These are phyloP conservation scores for Ophiocordyceps camponoti-leonardi DNA, from an alignment of 2,329 filamentous ascomycete genomes.

Conservation along the genomic window DNA sequence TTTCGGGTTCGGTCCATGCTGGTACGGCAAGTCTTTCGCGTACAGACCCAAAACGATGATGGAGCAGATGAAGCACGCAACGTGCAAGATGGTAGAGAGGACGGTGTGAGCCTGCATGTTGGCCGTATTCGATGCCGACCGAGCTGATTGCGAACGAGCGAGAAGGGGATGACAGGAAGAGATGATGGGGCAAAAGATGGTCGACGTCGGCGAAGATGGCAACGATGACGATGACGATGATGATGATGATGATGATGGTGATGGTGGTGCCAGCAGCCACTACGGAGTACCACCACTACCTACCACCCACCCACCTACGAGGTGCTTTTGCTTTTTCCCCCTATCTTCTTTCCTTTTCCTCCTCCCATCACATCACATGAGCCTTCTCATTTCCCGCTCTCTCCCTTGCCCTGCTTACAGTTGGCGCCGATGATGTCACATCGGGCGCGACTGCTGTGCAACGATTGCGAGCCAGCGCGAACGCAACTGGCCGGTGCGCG, in stretches of 20 bases:
- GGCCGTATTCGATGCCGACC: neutral
- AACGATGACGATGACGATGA: too few species aligned
- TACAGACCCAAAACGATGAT: slow-evolving; percentile 68
- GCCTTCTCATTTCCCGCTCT: neutral
- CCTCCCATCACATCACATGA: neutral
- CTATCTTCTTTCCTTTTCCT: neutral
- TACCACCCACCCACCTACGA: too few species aligned
- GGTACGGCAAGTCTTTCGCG: slow-evolving; percentile 45
- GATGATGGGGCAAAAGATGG: too few species aligned
- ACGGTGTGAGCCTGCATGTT: slow-evolving; percentile 10
- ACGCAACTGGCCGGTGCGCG: neutral
- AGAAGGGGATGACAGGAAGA: too few species aligned
- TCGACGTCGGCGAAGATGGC: too few species aligned
- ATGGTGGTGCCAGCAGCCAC: too few species aligned
- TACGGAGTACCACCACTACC: too few species aligned
- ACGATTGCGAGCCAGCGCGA: neutral
- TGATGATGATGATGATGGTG: too few species aligned
- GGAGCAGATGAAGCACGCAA: slow-evolving; percentile 61
- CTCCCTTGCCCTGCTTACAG: neutral
- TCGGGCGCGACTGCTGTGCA: neutral
- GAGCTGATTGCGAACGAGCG: too few species aligned
- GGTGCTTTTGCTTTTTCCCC: neutral
- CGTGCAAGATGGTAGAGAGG: slow-evolving; percentile 45
- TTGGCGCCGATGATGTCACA: neutral
- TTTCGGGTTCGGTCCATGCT: slow-evolving; percentile 32